phyloP scores from a whole-genome alignment of 306 rosid genomes.

The Dryas alaskensis region DNA sequence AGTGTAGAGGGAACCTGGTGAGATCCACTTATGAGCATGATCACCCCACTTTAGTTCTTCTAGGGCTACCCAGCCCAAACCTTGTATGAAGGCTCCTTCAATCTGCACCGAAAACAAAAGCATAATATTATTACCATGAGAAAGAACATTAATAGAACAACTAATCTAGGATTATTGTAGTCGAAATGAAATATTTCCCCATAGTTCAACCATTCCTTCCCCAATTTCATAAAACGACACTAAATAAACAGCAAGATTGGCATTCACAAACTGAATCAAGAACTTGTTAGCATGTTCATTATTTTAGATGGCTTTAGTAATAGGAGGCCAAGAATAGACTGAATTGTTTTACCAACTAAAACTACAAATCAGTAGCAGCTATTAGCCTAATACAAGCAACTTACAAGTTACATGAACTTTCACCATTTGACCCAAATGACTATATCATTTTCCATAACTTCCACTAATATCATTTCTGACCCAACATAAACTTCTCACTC shows the following conservation, averaged over 20 bases:
- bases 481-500: too few relatives aligned
- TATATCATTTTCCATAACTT: too few relatives aligned
- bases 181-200: not conserved
- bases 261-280: not conserved
- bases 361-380: not conserved
- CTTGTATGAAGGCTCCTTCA: conserved; percentile 95
- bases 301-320: not conserved
- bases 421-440: not conserved
- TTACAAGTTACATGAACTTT: not conserved
- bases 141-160: not conserved
- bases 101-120: conserved; percentile 43
- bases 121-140: not conserved
- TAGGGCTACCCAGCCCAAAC: conserved; percentile 92
- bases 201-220: not conserved
- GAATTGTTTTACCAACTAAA: not conserved
- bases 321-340: not conserved
- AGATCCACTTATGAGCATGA: conserved; percentile 82
- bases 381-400: not conserved
- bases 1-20: conserved; percentile 69
- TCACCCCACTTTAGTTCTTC: conserved; percentile 99
- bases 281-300: not conserved
- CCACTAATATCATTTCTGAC: too few relatives aligned
- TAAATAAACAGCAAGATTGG: not conserved
- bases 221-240: not conserved
- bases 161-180: not conserved